phyloP scores from a whole-genome alignment of 345 rosid species.

The Iberis pinnata region DNA sequence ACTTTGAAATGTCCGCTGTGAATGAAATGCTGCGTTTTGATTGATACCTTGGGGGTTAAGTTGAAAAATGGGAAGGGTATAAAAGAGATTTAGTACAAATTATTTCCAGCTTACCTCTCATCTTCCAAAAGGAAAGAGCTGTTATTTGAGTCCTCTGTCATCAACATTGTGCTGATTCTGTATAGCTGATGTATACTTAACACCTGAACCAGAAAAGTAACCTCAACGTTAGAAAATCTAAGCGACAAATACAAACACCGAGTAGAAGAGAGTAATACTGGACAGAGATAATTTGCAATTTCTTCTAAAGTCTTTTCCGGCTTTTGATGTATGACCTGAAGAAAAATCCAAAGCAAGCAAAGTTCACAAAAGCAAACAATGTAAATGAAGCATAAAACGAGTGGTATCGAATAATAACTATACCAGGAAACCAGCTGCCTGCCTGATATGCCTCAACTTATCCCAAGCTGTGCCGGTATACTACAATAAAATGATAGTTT shows the following conservation, averaged over 20 bases:
- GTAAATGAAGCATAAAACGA: constrained; percentile 10
- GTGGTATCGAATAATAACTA: constrained; percentile 12
- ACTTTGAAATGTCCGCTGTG: too few species aligned
- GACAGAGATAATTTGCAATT: constrained; percentile 92
- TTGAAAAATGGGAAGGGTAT: too few species aligned
- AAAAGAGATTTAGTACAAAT: too few species aligned
- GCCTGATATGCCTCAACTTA: constrained; percentile 93
- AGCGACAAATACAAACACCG: not conserved
- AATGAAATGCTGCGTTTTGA: too few species aligned
- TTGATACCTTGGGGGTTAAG: too few species aligned
- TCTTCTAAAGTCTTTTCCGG: constrained; percentile 86
- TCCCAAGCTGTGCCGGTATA: constrained; percentile 99
- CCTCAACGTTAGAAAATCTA: not conserved
- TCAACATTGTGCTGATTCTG: constrained; percentile 98
- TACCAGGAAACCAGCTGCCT: constrained; percentile 98
- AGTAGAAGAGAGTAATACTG: constrained; percentile 39
- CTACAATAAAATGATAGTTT: constrained; percentile 33
- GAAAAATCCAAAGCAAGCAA: constrained; percentile 16
- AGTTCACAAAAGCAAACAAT: not conserved
- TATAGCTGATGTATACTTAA: constrained; percentile 95
- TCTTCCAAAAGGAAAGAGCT: constrained; percentile 95
- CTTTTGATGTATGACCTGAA: constrained; percentile 94
- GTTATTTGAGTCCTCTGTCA: constrained; percentile 96
- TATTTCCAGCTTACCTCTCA: constrained; percentile 78
- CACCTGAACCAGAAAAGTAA: constrained; percentile 42